Evolutionary conservation across 2,329 filamentous ascomycete genomes (phyloP).

Genomic region (Pestalotiopsis sp.): DNA sequence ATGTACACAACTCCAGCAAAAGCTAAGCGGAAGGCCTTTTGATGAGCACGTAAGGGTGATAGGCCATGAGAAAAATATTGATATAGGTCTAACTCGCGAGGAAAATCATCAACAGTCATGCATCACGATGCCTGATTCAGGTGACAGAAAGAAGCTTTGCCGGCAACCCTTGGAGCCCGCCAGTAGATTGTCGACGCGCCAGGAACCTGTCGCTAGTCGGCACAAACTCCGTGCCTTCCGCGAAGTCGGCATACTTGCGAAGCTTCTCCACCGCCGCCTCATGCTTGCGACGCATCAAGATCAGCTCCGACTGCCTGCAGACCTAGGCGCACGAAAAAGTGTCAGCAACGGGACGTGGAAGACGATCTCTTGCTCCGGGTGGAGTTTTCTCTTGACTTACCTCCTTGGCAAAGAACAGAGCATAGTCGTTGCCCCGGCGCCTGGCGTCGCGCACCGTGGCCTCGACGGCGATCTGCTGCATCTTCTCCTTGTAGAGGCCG

Average conservation of each 20-base stretch:
- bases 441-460: not conserved
- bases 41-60: too few relatives aligned
- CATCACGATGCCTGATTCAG: not conserved
- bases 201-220: not conserved
- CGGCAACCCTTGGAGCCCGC: not conserved
- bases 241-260: not conserved
- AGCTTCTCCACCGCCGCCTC: not conserved
- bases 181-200: not conserved
- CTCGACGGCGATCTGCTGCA: not conserved
- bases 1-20: too few relatives aligned
- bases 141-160: not conserved
- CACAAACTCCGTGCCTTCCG: not conserved
- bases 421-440: not conserved
- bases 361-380: not conserved
- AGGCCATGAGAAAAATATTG: too few relatives aligned
- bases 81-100: too few relatives aligned
- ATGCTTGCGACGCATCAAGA: not conserved
- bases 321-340: not conserved
- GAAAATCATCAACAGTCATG: too few relatives aligned
- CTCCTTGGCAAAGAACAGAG: not conserved
- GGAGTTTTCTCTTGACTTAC: not conserved
- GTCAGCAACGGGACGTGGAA: not conserved
- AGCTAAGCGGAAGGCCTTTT: too few relatives aligned
- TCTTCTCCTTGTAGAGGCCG: not conserved
- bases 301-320: not conserved